Base-by-base conservation (phyloP, 768 basidiomycete species). In the Termitomyces sp. region DNA sequence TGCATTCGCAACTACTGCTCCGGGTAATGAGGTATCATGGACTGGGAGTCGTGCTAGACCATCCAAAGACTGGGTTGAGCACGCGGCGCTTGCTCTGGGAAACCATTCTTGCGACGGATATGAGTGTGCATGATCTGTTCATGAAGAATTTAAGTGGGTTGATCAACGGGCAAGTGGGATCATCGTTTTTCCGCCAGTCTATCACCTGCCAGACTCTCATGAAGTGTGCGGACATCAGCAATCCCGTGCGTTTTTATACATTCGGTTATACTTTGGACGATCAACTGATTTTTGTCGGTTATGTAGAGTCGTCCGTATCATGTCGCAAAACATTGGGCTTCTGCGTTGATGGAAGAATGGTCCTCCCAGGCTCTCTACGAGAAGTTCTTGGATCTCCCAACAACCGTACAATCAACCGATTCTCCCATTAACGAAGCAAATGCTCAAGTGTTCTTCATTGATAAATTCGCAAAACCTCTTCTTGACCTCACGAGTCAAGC, bases 211-310 rank as follows among this genome's bases (percentile, higher is more conserved):
- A 98, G 66, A 90, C 90, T 3, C 74, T 99, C 52, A 86, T 99
- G 70, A 98, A 99, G 72, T 97, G 95, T 66, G 94, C 96, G 18
- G 97, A 99, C 73, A 98, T 99, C 66, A 94, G 92, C 69, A 99
- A 99, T 70, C 96, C 97, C 16, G 94, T 97, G 69, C 62, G 94
- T 83, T 51, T 37, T 51, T 47, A n/a, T 50, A 39, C 33, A 37
- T 42, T 50, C 52, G 36, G 36, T 46, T 20, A 45, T 12, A 28
- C 37, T 20, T n/a, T 12, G 6, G 26, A 28, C 3, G 5, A 52
- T 41, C 37, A 20, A 18, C 26, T 52, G 51, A 52, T 7, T 39
- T 28, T 9, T 55, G 51, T 54, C 48, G 8, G 56, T 45, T 34
- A 65, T 26, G 15, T 49, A 98, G 95, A 88, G 88, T 61, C 94